phyloP scores from a whole-genome alignment of 495 filamentous ascomycete genomes.

The Penicillium lividum region DNA sequence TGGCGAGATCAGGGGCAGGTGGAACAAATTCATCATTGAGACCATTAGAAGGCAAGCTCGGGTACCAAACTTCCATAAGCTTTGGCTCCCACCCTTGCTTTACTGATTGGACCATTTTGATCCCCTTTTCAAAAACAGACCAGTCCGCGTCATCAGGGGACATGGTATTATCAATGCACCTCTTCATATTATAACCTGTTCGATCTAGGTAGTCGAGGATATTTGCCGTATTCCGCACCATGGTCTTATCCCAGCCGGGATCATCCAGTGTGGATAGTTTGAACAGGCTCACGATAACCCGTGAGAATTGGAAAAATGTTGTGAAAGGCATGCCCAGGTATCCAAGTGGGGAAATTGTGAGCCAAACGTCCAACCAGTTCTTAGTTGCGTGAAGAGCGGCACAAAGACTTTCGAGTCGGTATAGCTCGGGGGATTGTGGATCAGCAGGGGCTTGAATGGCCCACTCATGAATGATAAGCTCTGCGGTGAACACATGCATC shows the following conservation, averaged over 20 bases:
- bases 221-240: constrained; percentile 33
- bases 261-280: constrained; percentile 42
- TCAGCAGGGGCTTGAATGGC: constrained; percentile 28
- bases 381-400: constrained; percentile 39
- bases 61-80: constrained; percentile 28
- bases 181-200: constrained; percentile 18
- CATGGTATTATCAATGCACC: constrained; percentile 5
- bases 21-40: constrained; percentile 9
- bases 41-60: constrained; percentile 12
- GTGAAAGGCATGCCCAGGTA: constrained; percentile 39
- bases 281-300: constrained; percentile 42
- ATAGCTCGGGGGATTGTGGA: constrained; percentile 24
- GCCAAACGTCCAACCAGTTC: constrained; percentile 38
- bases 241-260: constrained; percentile 36
- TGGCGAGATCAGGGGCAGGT: constrained; percentile 9
- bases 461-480: constrained; percentile 46
- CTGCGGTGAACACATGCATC: constrained; percentile 38
- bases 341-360: constrained; percentile 28
- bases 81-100: constrained; percentile 30
- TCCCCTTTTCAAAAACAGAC: constrained; percentile 25
- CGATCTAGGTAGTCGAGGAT: constrained; percentile 28
- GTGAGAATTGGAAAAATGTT: constrained; percentile 43
- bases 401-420: constrained; percentile 37
- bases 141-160: constrained; percentile 10
- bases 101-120: constrained; percentile 21